A percentile compares a stretch with the other conserved stretches of the same genome.
Evolutionary conservation across 371 early-diverging fungal species (phyloP).

Genomic region (Entomophthora muscae): DNA sequence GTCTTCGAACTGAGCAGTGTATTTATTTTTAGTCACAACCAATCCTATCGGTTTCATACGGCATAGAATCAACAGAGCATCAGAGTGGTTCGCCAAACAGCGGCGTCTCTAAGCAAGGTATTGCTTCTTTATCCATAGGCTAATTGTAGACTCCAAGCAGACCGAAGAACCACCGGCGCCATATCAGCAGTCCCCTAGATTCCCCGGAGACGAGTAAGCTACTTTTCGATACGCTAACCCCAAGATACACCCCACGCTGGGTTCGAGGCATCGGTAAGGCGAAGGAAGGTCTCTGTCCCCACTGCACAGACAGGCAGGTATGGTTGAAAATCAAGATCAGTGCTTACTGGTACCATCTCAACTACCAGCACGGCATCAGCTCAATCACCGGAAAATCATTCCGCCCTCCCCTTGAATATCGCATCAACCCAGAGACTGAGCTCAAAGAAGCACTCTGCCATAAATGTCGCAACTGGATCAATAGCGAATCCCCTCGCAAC

Average conservation of each 20-base stretch:
- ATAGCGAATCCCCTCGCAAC: conserved; percentile 12
- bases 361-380: conserved; percentile 15
- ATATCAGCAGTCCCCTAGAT: conserved; percentile 12
- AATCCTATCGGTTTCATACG: background rate
- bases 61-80: background rate
- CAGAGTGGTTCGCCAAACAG: background rate
- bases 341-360: conserved; percentile 16
- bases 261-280: conserved; percentile 15
- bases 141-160: background rate
- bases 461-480: conserved; percentile 17
- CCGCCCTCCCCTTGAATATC: conserved; percentile 9
- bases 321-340: conserved; percentile 15
- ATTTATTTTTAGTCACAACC: background rate
- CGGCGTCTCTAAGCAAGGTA: background rate
- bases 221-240: background rate
- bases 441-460: conserved; percentile 16
- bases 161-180: background rate
- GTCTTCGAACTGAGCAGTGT: background rate
- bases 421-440: conserved; percentile 7
- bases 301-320: conserved; percentile 11
- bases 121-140: background rate
- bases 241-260: conserved; percentile 15
- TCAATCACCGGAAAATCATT: conserved; percentile 14
- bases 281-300: conserved; percentile 15
- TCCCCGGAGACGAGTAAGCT: conserved; percentile 14